These are phyloP conservation scores for Blumeriella jaapii DNA, from an alignment of 2,329 filamentous ascomycete genomes.

Conservation along the genomic window DNA sequence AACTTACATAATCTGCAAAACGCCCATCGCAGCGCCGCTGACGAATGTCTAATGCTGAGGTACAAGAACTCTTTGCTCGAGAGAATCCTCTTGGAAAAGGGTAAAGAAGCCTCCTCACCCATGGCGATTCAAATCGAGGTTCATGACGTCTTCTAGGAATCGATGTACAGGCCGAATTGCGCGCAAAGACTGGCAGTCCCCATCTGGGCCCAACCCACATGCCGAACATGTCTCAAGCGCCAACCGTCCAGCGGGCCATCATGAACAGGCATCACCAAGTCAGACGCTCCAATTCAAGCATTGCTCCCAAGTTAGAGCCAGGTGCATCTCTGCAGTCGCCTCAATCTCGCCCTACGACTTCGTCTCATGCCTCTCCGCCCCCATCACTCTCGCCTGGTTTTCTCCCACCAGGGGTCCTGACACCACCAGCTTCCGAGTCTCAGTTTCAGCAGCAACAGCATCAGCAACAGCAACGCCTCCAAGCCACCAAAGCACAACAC, in stretches of 20 bases:
- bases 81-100: slow-evolving; percentile 91
- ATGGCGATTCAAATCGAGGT: not conserved
- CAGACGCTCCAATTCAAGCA: slow-evolving; percentile 59
- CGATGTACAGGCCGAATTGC: slow-evolving; percentile 92
- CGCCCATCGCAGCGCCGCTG: slow-evolving; percentile 85
- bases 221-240: slow-evolving; percentile 57
- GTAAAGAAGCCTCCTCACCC: slow-evolving; percentile 33
- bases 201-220: slow-evolving; percentile 60
- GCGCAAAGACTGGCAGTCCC: slow-evolving; percentile 82
- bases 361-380: slow-evolving; percentile 65
- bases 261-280: slow-evolving; percentile 65
- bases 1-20: slow-evolving; percentile 86
- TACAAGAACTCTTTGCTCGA: slow-evolving; percentile 98
- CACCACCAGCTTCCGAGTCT: slow-evolving; percentile 47
- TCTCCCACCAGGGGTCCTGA: slow-evolving; percentile 46
- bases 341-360: slow-evolving; percentile 69
- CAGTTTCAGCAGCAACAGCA: slow-evolving; percentile 40
- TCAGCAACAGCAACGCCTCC: slow-evolving; percentile 29
- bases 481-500: slow-evolving; percentile 19
- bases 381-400: slow-evolving; percentile 51
- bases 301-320: slow-evolving; percentile 62
- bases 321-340: slow-evolving; percentile 41
- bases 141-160: slow-evolving; percentile 52
- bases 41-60: slow-evolving; percentile 94
- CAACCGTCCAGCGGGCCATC: slow-evolving; percentile 69